Evolutionary conservation across 1,139 yeast species (phyloP), one percentile per base, ranked within the genome.

Genomic region (Magnusiomyces clavatus): DNA sequence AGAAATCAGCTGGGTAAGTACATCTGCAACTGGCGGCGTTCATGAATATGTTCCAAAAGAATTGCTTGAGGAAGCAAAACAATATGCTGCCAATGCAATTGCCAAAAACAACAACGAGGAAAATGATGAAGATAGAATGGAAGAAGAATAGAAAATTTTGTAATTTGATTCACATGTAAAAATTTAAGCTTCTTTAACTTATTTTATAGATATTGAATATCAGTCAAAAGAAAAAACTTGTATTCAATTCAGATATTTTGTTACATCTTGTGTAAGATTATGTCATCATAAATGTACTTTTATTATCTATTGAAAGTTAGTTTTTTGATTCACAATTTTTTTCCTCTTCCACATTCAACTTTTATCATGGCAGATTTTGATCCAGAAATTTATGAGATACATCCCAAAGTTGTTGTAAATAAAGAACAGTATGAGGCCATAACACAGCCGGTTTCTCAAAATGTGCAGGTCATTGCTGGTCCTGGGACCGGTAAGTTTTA

Each of bases 1-100:
- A 60, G 99, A 94, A 66, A 77, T 94, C 64, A 81, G 95, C 58
- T 92, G 98, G 97, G 80, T 80, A 52, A 82, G 94, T 45, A 66
- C 68, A 44, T 77, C 80, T 43, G 94, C 84, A 63, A 90, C 97
- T 10, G 77, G 77, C 8, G 94, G 97, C n/a, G 69, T 73, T 57
- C 97, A 92, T 66, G 80, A 82, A 64, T 78, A 79, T 60, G 86
- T 92, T 43, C 95, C 96, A 34, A 81, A 78, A 45, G 90, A 80
- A 29, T 69, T 90, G 59, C 75, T 89, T 53, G 81, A 81, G 51
- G 96, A 86, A 66, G 97, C 97, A 19, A 80, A 82, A 63, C 80
- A 80, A 62, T 80, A 76, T 58, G 97, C 97, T 10, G 83, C 85
- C 67, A 83, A 83, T 53, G 94, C 86, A 55, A 82, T 83, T 10